Percentiles rank a stretch among this genome's conserved stretches.
These are phyloP conservation scores for Tolypocladium pustulatum DNA, from an alignment of 2,329 filamentous ascomycete species.

Conservation along the genomic window DNA sequence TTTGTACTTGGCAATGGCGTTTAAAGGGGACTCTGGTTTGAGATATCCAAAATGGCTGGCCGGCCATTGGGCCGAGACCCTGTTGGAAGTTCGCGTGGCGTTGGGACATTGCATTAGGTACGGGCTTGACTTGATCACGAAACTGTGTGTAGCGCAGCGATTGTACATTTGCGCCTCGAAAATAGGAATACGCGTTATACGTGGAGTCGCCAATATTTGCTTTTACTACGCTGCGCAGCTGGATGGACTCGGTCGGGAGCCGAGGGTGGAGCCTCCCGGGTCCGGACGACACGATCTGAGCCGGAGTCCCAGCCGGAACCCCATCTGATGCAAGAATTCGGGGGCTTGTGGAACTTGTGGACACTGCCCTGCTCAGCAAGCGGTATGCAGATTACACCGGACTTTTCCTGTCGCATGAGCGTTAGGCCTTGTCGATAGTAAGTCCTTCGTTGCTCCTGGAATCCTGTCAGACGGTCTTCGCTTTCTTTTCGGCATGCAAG, in stretches of 20 bases:
- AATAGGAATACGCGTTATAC: no score
- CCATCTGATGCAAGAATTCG: no score
- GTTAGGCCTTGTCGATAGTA: no score
- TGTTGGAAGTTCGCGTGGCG: background rate
- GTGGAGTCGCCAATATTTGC: no score
- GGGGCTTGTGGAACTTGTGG: no score
- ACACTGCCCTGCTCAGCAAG: no score
- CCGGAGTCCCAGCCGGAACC: background rate
- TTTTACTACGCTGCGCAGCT: background rate
- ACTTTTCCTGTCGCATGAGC: no score
- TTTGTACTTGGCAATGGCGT: background rate
- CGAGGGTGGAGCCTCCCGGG: background rate
- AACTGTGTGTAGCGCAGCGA: background rate
- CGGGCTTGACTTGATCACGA: background rate
- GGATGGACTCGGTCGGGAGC: background rate
- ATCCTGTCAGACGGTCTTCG: background rate
- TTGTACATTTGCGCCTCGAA: no score
- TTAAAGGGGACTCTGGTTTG: background rate
- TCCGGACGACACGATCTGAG: background rate
- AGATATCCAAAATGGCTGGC: background rate
- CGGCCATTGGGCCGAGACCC: background rate
- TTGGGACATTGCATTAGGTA: background rate
- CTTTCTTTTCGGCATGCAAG: background rate
- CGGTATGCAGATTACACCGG: no score
- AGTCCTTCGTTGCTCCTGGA: no score